Base-by-base conservation (phyloP, 257 asterid species). In the Salvia splendens region DNA sequence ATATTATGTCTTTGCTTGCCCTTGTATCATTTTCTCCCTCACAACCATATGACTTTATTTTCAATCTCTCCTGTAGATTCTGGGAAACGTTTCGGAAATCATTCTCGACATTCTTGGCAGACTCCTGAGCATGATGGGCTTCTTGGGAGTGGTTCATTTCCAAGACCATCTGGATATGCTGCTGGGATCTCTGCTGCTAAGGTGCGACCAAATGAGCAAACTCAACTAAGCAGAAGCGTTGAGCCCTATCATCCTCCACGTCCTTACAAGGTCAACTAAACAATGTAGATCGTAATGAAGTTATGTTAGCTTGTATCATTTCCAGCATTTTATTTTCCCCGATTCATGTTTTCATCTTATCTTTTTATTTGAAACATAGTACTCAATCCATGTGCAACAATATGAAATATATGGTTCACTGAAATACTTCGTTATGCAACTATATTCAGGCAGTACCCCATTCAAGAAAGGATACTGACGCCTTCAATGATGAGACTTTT, bases 171-270 rank as follows among this genome's bases (percentile, higher is more conserved):
- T 69, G 95, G 87, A 43, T 79, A 74, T 83, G 77, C 86, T 24
- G 49, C 89, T 57, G 96, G 96, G 68, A 24, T 64, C 35, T 73
- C 92, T 54, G 82, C 93, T 59, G 51, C 89, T 15, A 94, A 87
- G 80, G 72, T 38, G 73, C 83, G 80, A 59, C 62, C 85, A 6
- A 85, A 74, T 67, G 98, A 91, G 65, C 83, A 51, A 24, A 56
- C 78, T 79, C 96, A 85, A 49, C 91, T 83, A 69, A 87, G 73
- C 74, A 85, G 72, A 79, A 89, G 86, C 86, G 84, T 45, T 73
- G 99, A 87, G 70, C 92, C 94, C 28, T 91, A 94, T 77, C 98
- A 94, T 49, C 99, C 99, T 77, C 99, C 99, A 78, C 91, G 96
- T 12, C 98, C 99, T 60, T 94, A 87, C 74, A 94, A 94, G 98